Evolutionary conservation across 257 asterid species (phyloP), one percentile per base, ranked within the genome.

Genomic region (Voacanga thouarsii): DNA sequence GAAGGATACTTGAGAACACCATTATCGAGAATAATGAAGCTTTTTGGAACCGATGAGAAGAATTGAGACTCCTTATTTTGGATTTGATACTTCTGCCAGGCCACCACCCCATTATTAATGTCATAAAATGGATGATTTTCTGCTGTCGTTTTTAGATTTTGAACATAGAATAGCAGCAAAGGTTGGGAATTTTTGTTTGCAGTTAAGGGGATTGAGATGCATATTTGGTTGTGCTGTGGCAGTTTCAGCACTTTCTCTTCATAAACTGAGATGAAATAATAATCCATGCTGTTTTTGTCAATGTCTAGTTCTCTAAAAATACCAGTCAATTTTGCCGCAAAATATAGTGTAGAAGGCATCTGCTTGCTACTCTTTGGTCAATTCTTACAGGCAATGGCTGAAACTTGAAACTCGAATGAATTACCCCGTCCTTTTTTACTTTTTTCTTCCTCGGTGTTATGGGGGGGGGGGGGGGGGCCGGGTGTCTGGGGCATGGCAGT

Each of bases 1-100:
- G 97, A 94, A 80, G 97, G 97, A 33, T 92, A 91, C 80, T 82
- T 92, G 83, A 87, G 90, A 83, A 78, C 93, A 5, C 93, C 97
- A 68, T 89, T 91, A 86, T 94, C 97, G 18, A 77, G 90, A 71
- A 2, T 33, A 33, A 90, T 90, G 97, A 91, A 91, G 90, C 92
- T 91, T 72, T 91, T 89, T 50, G 93, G 93, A 28, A 89, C 91
- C 18, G 85, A 82, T n/a, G 91, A 85, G 64, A 85, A 81, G 77
- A 89, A 84, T 37, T 88, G 79, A 86, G 37, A 49, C 69, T 14
- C 67, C 24, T 23, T 26, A 56, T 67, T 28, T 49, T 50, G 19
- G 60, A 78, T 56, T 5, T 65, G n/a, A 30, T 24, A 43, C 23
- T 71, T 60, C 60, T 57, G 37, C 37, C 37, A 33, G 37, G 37